Base-by-base conservation (phyloP, 352 stramenopile species). In the Pythium apleroticum region DNA sequence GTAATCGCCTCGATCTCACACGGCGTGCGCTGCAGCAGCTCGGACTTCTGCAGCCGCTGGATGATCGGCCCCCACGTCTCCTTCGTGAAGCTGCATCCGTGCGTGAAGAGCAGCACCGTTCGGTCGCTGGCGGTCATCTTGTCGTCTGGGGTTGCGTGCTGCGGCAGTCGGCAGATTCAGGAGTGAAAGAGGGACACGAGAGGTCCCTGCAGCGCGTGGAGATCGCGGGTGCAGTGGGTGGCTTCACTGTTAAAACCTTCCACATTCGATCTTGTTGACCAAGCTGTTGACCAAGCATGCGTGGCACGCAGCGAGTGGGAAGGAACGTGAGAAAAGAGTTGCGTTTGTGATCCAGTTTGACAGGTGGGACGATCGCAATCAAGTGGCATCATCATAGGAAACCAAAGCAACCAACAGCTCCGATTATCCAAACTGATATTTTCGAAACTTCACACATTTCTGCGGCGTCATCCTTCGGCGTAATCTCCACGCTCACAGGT, bases 51-150 rank as follows among this genome's bases (percentile, higher is more conserved):
- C 1, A 83, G 31, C n/a, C 66, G 72, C 35, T 68, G 67, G 8
- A 65, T 67, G 57, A 84, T 84, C 6, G 78, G 75, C n/a, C 74
- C 46, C 78, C 78, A 87, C 0, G 60, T 73, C 7, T 82, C 75
- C 43, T 84, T 79, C 41, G 73, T 82, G 45, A 84, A 84, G 15
- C 74, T 68, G 1, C 65, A 56, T 25, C 73, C 77, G 57, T 86
- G 77, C 0, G 62, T 71, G 57, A 86, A 82, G 33, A 86, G 53
- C 45, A 82, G 49, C 48, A 59, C 60, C 35, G 53, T 55, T 49
- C 49, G 60, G 14, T 65, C 46, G 25, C 11, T 20, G 2, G 27
- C 25, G 12, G 19, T 50, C 22, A 60, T 31, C 33, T 11, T 39
- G 8, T 39, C 1, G 6, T n/a, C n/a, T n/a, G n/a, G 6, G 30